A percentile compares a stretch with the other conserved stretches of the same genome.
Evolutionary conservation across 192 early-diverging fungal species (phyloP).

Genomic region (Kappamyces sp.): DNA sequence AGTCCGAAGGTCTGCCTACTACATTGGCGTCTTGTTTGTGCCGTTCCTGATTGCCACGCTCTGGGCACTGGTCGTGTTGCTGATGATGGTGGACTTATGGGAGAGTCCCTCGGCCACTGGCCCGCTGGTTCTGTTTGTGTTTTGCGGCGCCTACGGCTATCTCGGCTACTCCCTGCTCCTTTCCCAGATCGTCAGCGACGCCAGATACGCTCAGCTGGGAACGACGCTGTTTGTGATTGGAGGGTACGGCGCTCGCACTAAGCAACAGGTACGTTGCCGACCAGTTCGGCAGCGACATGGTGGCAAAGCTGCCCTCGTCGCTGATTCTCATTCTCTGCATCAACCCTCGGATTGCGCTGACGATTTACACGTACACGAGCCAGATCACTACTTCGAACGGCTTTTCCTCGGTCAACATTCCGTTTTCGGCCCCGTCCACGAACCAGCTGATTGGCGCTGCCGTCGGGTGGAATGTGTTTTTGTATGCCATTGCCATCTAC

Average conservation of each 20-base stretch:
- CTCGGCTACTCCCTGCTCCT: not conserved
- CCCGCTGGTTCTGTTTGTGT: slow-evolving; percentile 3
- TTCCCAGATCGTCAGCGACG: not conserved
- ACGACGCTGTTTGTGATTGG: not conserved
- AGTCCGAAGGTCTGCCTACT: slow-evolving; percentile 1
- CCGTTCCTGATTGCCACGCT: slow-evolving; percentile 1
- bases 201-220: not conserved
- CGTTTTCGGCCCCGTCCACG: slow-evolving; percentile 7
- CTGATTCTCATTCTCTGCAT: slow-evolving; percentile 2
- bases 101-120: not conserved
- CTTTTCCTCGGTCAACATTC: not conserved
- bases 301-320: not conserved
- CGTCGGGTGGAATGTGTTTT: not conserved
- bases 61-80: not conserved
- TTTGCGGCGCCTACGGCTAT: not conserved
- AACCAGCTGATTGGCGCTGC: not conserved
- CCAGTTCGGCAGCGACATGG: not conserved
- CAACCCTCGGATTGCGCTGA: slow-evolving; percentile 1
- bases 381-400: not conserved
- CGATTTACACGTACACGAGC: not conserved
- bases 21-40: slow-evolving; percentile 6
- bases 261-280: not conserved
- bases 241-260: not conserved
- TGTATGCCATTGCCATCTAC: not conserved
- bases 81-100: not conserved